phyloP scores from a whole-genome alignment of 768 basidiomycete genomes.

The Cystofilobasidium ferigula region DNA sequence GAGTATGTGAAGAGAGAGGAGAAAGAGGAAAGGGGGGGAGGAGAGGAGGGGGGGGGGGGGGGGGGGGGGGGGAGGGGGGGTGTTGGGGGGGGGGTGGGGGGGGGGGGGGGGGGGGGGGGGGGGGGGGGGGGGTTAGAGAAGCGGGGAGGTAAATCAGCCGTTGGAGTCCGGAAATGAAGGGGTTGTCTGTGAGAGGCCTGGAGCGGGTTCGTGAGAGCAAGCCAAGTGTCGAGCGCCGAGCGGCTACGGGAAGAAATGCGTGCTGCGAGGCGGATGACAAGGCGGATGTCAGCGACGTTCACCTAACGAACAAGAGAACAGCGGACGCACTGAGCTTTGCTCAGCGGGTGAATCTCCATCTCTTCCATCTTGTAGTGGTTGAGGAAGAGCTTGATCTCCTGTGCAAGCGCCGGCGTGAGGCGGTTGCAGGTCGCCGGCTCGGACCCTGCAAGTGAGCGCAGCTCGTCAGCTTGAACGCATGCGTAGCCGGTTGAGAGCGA shows the following conservation, averaged over 20 bases:
- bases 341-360: slow-evolving; percentile 94
- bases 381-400: slow-evolving; percentile 71
- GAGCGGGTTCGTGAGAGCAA: no score
- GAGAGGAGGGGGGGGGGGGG: no score
- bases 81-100: no score
- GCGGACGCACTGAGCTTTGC: slow-evolving; percentile 61
- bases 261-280: neutral
- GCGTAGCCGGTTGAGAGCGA: neutral
- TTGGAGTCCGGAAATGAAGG: no score
- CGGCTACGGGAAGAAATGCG: neutral
- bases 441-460: slow-evolving; percentile 3
- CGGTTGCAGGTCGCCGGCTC: slow-evolving; percentile 96
- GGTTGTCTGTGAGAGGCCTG: no score
- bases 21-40: no score
- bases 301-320: neutral
- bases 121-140: no score
- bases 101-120: no score
- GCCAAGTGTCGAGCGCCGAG: no score
- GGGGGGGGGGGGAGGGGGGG: no score
- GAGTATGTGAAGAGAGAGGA: no score
- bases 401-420: slow-evolving; percentile 84
- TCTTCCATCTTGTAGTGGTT: slow-evolving; percentile 99
- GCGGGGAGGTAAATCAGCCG: no score
- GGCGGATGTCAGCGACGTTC: neutral
- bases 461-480: neutral